These are phyloP conservation scores for Lentinula detonsa DNA, from an alignment of 768 basidiomycete species.

Conservation along the genomic window DNA sequence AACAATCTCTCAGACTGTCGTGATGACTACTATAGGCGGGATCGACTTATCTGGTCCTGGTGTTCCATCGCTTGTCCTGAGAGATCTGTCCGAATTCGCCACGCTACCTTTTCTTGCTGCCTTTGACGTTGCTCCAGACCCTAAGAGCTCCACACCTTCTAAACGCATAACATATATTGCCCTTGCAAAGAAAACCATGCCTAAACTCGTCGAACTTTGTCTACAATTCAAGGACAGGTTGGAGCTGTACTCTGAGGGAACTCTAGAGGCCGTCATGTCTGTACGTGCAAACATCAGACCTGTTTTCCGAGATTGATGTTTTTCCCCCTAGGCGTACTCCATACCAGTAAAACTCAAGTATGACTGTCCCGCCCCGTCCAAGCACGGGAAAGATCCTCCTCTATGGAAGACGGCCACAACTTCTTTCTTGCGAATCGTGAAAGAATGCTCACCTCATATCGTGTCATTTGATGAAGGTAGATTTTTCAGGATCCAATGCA, in stretches of 20 bases:
- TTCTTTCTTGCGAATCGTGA: conserved; percentile 69
- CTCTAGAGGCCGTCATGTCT: conserved; percentile 75
- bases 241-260: conserved; percentile 74
- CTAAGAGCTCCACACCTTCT: conserved; percentile 36
- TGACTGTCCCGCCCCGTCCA: conserved; percentile 86
- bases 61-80: conserved; percentile 67
- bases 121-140: conserved; percentile 47
- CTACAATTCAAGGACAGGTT: conserved; percentile 51
- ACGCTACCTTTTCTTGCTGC: conserved; percentile 85
- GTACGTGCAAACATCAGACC: conserved; percentile 36
- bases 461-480: conserved; percentile 44
- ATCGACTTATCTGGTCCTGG: conserved; percentile 63
- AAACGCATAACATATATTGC: conserved; percentile 86
- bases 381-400: conserved; percentile 80
- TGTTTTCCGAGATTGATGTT: neutral
- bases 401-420: conserved; percentile 95
- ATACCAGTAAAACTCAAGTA: conserved; percentile 94
- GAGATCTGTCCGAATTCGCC: conserved; percentile 79
- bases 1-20: conserved; percentile 46
- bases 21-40: conserved; percentile 62
- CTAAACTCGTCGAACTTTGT: conserved; percentile 74
- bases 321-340: conserved; percentile 64
- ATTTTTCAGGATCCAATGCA: conserved; percentile 6
- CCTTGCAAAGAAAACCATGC: conserved; percentile 85
- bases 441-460: conserved; percentile 53